Base-by-base conservation (phyloP, 805 yeast genomes). In the Barnettozyma siamensis region DNA sequence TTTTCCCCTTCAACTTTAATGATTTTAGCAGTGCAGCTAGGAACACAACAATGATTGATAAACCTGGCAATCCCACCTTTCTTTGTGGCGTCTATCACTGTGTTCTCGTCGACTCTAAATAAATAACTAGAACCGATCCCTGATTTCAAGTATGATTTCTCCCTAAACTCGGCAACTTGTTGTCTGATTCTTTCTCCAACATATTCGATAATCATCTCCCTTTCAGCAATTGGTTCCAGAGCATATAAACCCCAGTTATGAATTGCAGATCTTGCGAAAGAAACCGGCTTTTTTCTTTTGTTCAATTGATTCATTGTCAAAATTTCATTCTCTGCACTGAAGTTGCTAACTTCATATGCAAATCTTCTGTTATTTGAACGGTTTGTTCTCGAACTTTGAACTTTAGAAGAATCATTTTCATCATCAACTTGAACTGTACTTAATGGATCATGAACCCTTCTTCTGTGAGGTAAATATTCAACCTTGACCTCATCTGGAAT, bases 211-310 rank as follows among this genome's bases (percentile, higher is more conserved):
- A 93, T 88, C 96, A 93, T 91, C 62, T 93, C 99, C 50, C 80
- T 84, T 1, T 93, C 94, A n/a, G 88, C 85, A 57, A 93, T 93
- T 2, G 95, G 95, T 55, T 93, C 98, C 54, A 86, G 66, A 0
- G 99, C 99, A 63, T 88, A 93, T 31, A 93, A 66, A 0, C 99
- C 99, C 99, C 99, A 93, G 57, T 91, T 88, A 61, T 93, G 99
- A 55, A 93, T 93, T 0, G 97, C 95, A 2, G 97, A 88, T 40
- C 98, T 72, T 0, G 97, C 97, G 69, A 89, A 89, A n/a, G 93
- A 83, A 8, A 91, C 97, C 0, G 96, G 95, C 56, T 91, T 91
- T 61, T 83, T 86, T 48, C 97, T 75, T 57, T 87, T 88, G 49
- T 87, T 85, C 52, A 91, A 73, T 48, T 91, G 94, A 59, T 89